Conservation (phyloP, 345 rosid species). For the Capsella bursapastoris region DNA sequence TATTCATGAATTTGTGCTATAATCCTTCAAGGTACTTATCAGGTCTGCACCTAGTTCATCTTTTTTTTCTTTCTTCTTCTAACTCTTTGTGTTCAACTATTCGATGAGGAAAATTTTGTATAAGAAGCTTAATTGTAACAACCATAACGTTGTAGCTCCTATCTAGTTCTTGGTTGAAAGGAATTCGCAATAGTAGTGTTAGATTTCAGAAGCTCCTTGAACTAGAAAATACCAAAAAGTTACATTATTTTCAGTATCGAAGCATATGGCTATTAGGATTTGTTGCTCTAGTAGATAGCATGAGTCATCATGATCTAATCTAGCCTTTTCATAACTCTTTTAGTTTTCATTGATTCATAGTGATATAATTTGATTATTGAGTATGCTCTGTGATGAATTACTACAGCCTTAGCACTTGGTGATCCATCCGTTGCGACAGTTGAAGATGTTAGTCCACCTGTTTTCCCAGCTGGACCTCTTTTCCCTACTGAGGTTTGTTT, state of each 20-base stretch:
- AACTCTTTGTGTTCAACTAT: not conserved
- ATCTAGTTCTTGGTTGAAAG: conserved; percentile 1
- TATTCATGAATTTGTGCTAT: conserved; percentile 57
- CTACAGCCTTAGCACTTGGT: conserved; percentile 80
- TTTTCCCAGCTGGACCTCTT: conserved; percentile 76
- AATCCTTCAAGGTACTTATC: conserved; percentile 92
- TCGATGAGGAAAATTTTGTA: not conserved
- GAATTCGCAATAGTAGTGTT: not conserved
- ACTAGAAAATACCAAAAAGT: not conserved
- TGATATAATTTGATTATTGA: conserved; percentile 11
- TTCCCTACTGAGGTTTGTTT: conserved; percentile 78
- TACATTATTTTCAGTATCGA: not conserved
- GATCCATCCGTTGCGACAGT: conserved; percentile 72
- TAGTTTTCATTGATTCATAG: not conserved
- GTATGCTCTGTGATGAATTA: not conserved
- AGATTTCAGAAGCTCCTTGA: not conserved
- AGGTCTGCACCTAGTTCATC: conserved; percentile 74
- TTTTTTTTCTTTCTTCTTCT: conserved; percentile 15
- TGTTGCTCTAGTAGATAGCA: conserved; percentile 6
- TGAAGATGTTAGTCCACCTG: conserved; percentile 83
- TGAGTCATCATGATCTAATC: not conserved
- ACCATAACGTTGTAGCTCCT: not conserved
- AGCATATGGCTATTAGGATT: not conserved
- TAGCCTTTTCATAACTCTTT: not conserved
- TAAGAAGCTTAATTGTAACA: not conserved